Evolutionary conservation across 2,329 filamentous ascomycete genomes (phyloP).

Genomic region (Aquanectria penicillioides): DNA sequence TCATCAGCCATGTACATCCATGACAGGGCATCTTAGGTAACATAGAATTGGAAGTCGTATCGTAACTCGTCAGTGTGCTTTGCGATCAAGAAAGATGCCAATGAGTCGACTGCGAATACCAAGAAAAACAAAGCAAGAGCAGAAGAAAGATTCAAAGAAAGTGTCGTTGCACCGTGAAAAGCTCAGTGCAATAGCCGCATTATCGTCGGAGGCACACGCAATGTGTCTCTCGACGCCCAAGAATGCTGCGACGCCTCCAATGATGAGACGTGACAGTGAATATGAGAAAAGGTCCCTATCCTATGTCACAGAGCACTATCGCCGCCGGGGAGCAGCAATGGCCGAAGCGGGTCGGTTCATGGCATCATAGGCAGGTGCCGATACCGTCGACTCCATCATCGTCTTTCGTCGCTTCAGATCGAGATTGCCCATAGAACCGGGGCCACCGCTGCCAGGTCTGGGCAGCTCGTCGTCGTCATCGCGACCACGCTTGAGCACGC

Average conservation of each 20-base stretch:
- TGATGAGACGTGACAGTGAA: constrained; percentile 7
- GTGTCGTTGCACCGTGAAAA: constrained; percentile 24
- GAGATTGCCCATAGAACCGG: no score
- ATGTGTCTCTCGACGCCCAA: constrained; percentile 12
- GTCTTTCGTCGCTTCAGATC: constrained; percentile 85
- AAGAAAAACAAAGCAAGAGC: constrained; percentile 38
- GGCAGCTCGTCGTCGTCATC: constrained; percentile 69
- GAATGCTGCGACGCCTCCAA: constrained; percentile 12
- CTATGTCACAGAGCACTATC: constrained; percentile 42
- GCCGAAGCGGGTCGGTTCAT: constrained; percentile 59
- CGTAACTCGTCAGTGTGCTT: constrained; percentile 51
- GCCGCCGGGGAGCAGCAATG: constrained; percentile 53
- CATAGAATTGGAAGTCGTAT: constrained; percentile 48
- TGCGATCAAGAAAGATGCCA: constrained; percentile 39
- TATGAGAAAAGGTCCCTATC: constrained; percentile 6
- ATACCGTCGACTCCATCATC: constrained; percentile 68
- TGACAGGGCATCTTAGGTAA: constrained; percentile 47
- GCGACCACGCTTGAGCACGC: constrained; percentile 57
- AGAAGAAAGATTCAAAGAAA: constrained; percentile 31
- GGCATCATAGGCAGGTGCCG: constrained; percentile 60
- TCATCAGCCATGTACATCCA: constrained; percentile 57
- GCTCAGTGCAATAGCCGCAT: constrained; percentile 9
- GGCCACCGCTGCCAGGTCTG: constrained; percentile 67
- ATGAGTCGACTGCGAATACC: constrained; percentile 44
- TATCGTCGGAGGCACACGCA: constrained; percentile 17